Evolutionary conservation across 108 stramenopile genomes (phyloP).

Genomic region (Stephanodiscus triporus): DNA sequence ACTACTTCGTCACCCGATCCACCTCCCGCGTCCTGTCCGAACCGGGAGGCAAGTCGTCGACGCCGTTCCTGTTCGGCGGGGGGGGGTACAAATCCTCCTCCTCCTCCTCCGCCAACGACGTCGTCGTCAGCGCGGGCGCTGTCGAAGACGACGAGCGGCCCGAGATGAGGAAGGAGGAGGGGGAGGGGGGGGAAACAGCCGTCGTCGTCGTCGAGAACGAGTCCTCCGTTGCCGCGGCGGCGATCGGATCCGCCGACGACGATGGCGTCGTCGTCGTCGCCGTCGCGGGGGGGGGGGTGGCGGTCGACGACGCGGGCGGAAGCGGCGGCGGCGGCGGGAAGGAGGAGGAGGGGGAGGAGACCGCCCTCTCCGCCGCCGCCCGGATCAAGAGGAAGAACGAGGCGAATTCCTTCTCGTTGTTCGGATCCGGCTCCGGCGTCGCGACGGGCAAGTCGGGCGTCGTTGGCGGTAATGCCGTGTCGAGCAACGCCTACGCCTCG

Average conservation of each 20-base stretch:
- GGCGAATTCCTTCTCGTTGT: background rate
- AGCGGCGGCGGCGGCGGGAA: slow-evolving; percentile 23
- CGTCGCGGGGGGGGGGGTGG: slow-evolving; percentile 1
- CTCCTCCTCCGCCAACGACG: background rate
- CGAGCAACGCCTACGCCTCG: slow-evolving; percentile 71
- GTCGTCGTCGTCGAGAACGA: too few relatives aligned
- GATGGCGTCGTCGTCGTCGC: background rate
- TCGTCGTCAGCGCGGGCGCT: background rate
- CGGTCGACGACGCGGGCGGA: background rate
- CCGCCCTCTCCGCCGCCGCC: slow-evolving; percentile 12
- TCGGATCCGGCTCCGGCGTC: background rate
- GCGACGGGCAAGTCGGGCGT: background rate
- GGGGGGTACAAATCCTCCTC: too few relatives aligned
- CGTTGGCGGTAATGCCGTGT: slow-evolving; percentile 1
- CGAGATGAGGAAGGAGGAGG: too few relatives aligned
- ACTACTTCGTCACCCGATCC: slow-evolving; percentile 69
- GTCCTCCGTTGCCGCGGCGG: too few relatives aligned
- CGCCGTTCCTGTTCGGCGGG: slow-evolving; percentile 43
- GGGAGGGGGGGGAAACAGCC: too few relatives aligned
- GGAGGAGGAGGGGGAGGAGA: background rate
- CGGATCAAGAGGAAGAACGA: slow-evolving; percentile 32
- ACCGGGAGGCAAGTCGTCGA: slow-evolving; percentile 65
- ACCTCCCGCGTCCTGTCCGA: slow-evolving; percentile 66
- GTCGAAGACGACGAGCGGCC: background rate
- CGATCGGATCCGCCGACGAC: background rate